Percentiles rank a stretch among this genome's conserved stretches.
These are phyloP conservation scores for Phaeolepiota aurea DNA, from an alignment of 768 basidiomycete genomes.

Conservation along the genomic window DNA sequence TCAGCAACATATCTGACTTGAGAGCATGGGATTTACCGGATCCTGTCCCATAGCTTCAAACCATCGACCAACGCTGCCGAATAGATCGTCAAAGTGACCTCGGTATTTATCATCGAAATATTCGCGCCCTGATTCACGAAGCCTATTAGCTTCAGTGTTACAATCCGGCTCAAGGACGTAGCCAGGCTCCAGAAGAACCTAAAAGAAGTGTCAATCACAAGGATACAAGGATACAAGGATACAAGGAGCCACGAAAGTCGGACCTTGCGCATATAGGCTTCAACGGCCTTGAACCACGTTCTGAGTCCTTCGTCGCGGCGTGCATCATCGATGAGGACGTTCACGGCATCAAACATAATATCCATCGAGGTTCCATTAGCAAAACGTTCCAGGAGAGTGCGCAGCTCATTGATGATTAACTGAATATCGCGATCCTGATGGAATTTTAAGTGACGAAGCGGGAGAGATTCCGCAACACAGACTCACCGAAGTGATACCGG, in stretches of 20 bases:
- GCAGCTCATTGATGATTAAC: constrained; percentile 52
- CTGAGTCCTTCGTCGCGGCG: constrained; percentile 66
- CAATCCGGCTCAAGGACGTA: constrained; percentile 80
- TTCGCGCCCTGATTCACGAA: constrained; percentile 62
- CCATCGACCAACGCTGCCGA: constrained; percentile 66
- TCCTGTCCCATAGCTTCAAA: constrained; percentile 83
- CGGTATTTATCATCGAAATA: constrained; percentile 71
- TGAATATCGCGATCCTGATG: constrained; percentile 48
- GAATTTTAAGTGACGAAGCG: background rate
- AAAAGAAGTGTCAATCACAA: background rate
- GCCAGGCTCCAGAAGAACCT: constrained; percentile 73
- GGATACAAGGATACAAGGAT: background rate
- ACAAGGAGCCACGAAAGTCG: too few relatives aligned
- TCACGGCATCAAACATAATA: constrained; percentile 59
- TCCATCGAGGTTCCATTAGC: constrained; percentile 68
- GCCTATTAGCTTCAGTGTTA: constrained; percentile 48
- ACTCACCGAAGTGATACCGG: constrained; percentile 18
- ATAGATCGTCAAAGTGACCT: constrained; percentile 73
- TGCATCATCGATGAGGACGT: constrained; percentile 67
- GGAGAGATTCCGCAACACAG: constrained; percentile 1
- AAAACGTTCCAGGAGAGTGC: constrained; percentile 85
- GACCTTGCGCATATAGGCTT: constrained; percentile 60
- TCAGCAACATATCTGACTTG: background rate
- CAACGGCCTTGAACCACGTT: constrained; percentile 60
- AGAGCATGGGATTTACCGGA: constrained; percentile 31